Evolutionary conservation across 164 flowering plant genomes (phyloP).

Genomic region (Warburgia ugandensis): DNA sequence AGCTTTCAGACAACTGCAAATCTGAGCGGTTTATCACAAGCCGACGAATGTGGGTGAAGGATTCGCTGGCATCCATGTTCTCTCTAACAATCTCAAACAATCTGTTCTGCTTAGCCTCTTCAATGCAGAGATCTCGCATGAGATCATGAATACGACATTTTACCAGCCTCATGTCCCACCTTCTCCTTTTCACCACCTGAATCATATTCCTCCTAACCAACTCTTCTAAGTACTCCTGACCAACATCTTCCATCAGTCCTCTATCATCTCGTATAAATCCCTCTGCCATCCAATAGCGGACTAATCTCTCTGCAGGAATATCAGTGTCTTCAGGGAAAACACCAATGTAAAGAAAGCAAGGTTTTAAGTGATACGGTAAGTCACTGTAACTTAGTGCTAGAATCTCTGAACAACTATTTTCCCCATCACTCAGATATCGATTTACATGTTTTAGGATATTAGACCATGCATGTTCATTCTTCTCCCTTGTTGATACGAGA

Average conservation of each 20-base stretch:
- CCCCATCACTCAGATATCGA: slow-evolving; percentile 28
- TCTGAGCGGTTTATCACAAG: too few relatives aligned
- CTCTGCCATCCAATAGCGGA: slow-evolving; percentile 47
- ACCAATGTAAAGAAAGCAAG: too few relatives aligned
- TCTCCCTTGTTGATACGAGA: slow-evolving; percentile 26
- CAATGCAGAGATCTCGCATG: neutral
- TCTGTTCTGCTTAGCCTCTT: neutral
- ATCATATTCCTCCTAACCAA: slow-evolving; percentile 36
- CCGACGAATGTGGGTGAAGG: too few relatives aligned
- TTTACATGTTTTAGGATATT: slow-evolving; percentile 26
- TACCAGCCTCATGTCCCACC: slow-evolving; percentile 19
- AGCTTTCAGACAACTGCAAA: too few relatives aligned
- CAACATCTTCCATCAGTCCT: slow-evolving; percentile 23
- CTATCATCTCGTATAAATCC: slow-evolving; percentile 28
- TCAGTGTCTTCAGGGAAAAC: slow-evolving; percentile 37
- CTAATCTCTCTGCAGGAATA: slow-evolving; percentile 25
- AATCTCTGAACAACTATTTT: slow-evolving; percentile 25
- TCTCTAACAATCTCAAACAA: too few relatives aligned
- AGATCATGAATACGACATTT: slow-evolving; percentile 44
- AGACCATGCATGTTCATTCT: slow-evolving; percentile 26
- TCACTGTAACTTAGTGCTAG: too few relatives aligned
- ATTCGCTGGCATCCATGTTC: too few relatives aligned
- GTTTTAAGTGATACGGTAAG: too few relatives aligned
- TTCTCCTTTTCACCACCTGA: slow-evolving; percentile 35
- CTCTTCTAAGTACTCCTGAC: slow-evolving; percentile 36